These are phyloP conservation scores for Pestalotiopsis sp. DNA, from an alignment of 2,329 filamentous ascomycete species.

Conservation along the genomic window DNA sequence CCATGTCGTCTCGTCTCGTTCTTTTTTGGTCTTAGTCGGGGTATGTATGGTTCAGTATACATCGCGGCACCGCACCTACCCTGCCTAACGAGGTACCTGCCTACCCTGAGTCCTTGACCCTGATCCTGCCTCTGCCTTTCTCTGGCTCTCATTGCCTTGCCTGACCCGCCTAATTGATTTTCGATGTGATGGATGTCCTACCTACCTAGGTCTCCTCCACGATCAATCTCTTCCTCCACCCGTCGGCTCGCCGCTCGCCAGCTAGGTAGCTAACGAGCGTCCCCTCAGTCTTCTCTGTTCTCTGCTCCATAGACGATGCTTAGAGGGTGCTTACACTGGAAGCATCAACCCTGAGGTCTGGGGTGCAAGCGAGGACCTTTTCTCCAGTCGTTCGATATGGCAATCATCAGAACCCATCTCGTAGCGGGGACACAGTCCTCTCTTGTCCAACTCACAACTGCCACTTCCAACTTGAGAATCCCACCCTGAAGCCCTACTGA, in stretches of 20 bases:
- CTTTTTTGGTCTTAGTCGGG: not conserved
- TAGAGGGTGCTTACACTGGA: not conserved
- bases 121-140: not conserved
- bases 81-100: not conserved
- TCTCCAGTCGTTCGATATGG: not conserved
- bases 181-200: not conserved
- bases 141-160: not conserved
- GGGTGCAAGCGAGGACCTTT: not conserved
- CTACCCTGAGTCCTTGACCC: not conserved
- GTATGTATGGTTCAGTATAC: not conserved
- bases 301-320: not conserved
- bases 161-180: not conserved
- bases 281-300: not conserved
- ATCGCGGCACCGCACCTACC: not conserved
- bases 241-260: not conserved
- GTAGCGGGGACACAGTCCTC: not conserved
- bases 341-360: not conserved
- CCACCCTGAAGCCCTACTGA: conserved; percentile 9
- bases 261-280: not conserved
- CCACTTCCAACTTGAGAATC: not conserved
- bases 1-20: not conserved
- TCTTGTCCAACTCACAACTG: not conserved
- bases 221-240: not conserved
- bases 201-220: not conserved
- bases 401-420: not conserved